Evolutionary conservation across 192 early-diverging fungal species (phyloP).

Genomic region (Haplosporangium gracile): DNA sequence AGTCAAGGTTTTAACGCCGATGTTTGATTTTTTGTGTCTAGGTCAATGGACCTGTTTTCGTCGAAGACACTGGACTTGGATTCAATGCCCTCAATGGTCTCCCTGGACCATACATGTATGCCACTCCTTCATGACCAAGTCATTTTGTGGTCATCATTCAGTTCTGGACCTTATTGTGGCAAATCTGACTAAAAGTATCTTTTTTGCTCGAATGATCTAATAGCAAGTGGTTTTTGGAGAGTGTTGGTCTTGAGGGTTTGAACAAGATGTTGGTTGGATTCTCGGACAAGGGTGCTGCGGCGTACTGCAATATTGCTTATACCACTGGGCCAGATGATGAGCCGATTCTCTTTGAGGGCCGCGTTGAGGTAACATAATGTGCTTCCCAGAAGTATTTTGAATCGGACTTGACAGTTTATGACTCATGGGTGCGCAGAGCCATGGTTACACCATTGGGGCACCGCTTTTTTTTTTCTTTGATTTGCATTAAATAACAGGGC

Average conservation of each 20-base stretch:
- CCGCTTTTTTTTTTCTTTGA: not conserved
- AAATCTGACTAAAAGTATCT: not conserved
- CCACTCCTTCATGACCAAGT: not conserved
- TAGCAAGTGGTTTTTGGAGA: slow-evolving; percentile 96
- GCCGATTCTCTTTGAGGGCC: slow-evolving; percentile 90
- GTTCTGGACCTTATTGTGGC: not conserved
- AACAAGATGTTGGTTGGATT: slow-evolving; percentile 89
- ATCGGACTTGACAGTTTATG: not conserved
- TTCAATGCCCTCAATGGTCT: slow-evolving; percentile 95
- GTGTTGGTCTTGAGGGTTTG: slow-evolving; percentile 84
- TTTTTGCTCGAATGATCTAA: slow-evolving; percentile 3
- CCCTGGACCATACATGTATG: slow-evolving; percentile 90
- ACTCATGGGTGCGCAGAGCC: not conserved
- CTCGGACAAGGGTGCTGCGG: slow-evolving; percentile 90
- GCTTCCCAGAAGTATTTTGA: not conserved
- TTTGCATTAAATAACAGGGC: slow-evolving; percentile 64
- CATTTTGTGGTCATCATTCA: not conserved
- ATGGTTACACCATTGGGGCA: not conserved
- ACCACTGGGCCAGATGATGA: slow-evolving; percentile 85
- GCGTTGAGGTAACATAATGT: slow-evolving; percentile 64
- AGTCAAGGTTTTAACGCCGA: not conserved
- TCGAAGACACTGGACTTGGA: slow-evolving; percentile 95
- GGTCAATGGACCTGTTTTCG: slow-evolving; percentile 83
- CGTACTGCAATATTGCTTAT: slow-evolving; percentile 93
- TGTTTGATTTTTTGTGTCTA: slow-evolving; percentile 22